A percentile compares a stretch with the other conserved stretches of the same genome.
These are phyloP conservation scores for Pilaira anomala DNA, from an alignment of 192 early-diverging fungal genomes.

Conservation along the genomic window DNA sequence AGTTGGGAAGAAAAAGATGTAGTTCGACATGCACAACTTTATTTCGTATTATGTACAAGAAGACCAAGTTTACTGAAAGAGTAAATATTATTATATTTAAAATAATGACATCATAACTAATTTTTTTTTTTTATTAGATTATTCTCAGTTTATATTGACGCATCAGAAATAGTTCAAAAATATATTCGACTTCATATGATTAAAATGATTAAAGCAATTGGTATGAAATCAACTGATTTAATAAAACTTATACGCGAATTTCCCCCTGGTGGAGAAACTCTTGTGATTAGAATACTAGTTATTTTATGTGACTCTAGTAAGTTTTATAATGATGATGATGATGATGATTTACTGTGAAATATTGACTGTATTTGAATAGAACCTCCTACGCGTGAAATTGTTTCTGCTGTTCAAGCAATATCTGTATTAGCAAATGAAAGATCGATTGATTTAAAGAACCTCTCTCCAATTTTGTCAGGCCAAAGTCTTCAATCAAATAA, in stretches of 20 bases:
- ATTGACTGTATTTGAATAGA: neutral
- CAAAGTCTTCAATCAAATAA: conserved; percentile 9
- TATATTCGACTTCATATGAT: conserved; percentile 57
- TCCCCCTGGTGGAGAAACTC: conserved; percentile 66
- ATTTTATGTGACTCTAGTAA: conserved; percentile 61
- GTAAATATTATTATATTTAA: conserved; percentile 39
- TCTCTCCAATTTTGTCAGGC: conserved; percentile 3
- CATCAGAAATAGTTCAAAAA: conserved; percentile 40
- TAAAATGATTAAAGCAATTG: conserved; percentile 65
- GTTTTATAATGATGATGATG: neutral
- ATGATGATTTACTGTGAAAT: neutral
- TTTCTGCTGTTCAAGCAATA: neutral
- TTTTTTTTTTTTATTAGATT: conserved; percentile 41
- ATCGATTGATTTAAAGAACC: conserved; percentile 10
- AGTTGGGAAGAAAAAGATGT: conserved; percentile 55
- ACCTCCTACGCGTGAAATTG: conserved; percentile 12
- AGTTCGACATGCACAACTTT: conserved; percentile 66
- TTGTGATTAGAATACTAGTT: conserved; percentile 60
- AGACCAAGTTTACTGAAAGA: conserved; percentile 63
- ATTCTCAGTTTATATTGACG: conserved; percentile 44
- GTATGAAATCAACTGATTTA: conserved; percentile 51
- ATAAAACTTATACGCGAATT: conserved; percentile 58
- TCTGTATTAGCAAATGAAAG: conserved; percentile 1
- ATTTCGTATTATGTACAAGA: conserved; percentile 71
- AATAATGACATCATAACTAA: neutral